Evolutionary conservation across 2,329 filamentous ascomycete species (phyloP).

Genomic region (Sordariomycetes sp.): DNA sequence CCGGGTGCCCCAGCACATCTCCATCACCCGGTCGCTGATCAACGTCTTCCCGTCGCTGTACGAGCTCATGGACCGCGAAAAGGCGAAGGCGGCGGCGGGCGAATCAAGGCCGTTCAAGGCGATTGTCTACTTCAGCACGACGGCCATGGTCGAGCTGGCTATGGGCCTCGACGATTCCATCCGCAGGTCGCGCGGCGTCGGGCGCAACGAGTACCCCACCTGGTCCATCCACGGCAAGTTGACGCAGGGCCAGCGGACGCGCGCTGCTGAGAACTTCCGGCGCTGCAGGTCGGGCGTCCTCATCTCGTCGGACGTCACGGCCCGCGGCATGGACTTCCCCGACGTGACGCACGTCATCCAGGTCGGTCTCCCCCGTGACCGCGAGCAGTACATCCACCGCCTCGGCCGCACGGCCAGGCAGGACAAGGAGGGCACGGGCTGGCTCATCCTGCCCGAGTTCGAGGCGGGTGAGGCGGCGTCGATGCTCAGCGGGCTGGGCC

Average conservation of each 20-base stretch:
- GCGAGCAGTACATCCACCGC: slow-evolving; percentile 65
- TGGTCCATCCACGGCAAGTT: slow-evolving; percentile 70
- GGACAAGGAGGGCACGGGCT: slow-evolving; percentile 59
- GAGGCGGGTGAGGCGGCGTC: slow-evolving; percentile 34
- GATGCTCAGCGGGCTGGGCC: slow-evolving; percentile 44
- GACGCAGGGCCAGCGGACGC: slow-evolving; percentile 54
- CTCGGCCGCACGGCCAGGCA: slow-evolving; percentile 67
- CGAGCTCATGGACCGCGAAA: slow-evolving; percentile 56
- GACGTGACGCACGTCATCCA: slow-evolving; percentile 71
- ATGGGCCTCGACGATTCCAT: slow-evolving; percentile 27
- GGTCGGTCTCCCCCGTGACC: slow-evolving; percentile 47
- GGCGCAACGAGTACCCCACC: slow-evolving; percentile 18
- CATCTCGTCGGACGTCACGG: slow-evolving; percentile 69
- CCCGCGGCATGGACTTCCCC: slow-evolving; percentile 74
- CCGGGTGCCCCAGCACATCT: slow-evolving; percentile 66
- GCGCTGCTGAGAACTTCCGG: slow-evolving; percentile 61
- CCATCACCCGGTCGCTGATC: slow-evolving; percentile 53
- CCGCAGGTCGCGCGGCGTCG: neutral
- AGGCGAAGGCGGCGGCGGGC: slow-evolving; percentile 23
- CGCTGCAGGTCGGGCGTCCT: slow-evolving; percentile 46
- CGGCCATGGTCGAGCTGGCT: slow-evolving; percentile 55
- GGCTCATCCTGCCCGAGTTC: slow-evolving; percentile 45
- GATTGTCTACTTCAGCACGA: slow-evolving; percentile 85
- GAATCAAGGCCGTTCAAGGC: slow-evolving; percentile 66
- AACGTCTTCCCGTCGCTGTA: slow-evolving; percentile 67